These are phyloP conservation scores for Colletotrichum sp. DNA, from an alignment of 2,329 filamentous ascomycete genomes.

Conservation along the genomic window DNA sequence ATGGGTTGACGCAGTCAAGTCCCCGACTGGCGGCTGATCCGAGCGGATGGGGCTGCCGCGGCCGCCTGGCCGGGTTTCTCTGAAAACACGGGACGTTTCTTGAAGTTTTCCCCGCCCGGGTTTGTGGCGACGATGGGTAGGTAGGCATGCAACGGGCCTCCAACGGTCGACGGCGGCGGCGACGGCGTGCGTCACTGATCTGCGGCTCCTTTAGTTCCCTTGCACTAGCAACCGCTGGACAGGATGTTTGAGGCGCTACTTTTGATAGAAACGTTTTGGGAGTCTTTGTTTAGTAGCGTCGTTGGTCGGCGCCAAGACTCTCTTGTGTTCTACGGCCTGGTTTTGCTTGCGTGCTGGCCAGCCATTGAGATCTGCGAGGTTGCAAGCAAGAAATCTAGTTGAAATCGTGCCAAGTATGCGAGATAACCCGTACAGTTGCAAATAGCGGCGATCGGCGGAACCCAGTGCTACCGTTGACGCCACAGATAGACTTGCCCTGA, in stretches of 20 bases:
- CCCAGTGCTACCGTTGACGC: neutral
- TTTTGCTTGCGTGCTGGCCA: neutral
- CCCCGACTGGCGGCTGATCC: neutral
- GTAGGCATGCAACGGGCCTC: neutral
- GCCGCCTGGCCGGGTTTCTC: no score
- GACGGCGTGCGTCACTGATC: neutral
- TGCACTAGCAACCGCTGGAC: neutral
- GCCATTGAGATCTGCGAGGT: neutral
- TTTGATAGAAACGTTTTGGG: neutral
- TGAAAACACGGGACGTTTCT: neutral
- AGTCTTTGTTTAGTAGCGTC: neutral
- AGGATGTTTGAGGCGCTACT: neutral
- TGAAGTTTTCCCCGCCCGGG: neutral
- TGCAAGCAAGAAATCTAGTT: neutral
- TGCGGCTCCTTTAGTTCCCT: neutral
- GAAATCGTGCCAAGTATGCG: neutral
- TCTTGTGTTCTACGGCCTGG: neutral
- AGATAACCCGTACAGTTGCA: neutral
- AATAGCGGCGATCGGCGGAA: neutral
- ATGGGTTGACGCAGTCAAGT: neutral
- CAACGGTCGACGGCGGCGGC: neutral
- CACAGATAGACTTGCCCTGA: neutral
- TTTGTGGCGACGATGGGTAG: neutral
- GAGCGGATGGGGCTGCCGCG: neutral
- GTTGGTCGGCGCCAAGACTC: neutral